Evolutionary conservation across 805 yeast genomes (phyloP), one percentile per base, ranked within the genome.

Genomic region (Pichia californica): DNA sequence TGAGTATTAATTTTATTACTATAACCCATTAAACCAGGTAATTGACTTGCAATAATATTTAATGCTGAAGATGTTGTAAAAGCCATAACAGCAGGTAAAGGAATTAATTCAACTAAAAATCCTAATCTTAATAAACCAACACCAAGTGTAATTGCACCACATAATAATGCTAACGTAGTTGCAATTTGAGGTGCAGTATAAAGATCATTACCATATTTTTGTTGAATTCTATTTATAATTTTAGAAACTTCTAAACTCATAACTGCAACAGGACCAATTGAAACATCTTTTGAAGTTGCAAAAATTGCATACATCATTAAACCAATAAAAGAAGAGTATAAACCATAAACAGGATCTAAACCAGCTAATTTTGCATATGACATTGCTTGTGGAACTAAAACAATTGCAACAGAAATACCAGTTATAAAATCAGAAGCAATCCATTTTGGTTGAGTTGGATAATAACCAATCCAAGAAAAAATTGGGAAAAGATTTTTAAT

Each of bases 191-290:
- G 86, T 2, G 79, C 83, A 1, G 77, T 71, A 49, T 71, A 69
- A 8, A 27, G n/a, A 27, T 23, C n/a, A 31, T 57, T 57, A 25
- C 56, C 56, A 36, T 54, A 38, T 46, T 68, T 73, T 13, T 54
- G 68, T 47, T 76, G 75, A 10, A 88, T 89, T 39, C 69, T 68
- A 29, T 76, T 72, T 42, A 88, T 72, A 43, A 85, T 88, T 59
- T 81, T 85, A 38, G 88, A 79, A 28, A 86, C 87, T 61, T 88
- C 89, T 52, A 79, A 62, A n/a, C 95, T 84, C 95, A 89, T 88
- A 44, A 88, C 96, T 7, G 97, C 97, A 31, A 88, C 97, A 10
- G 97, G 97, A 25, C 96, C 97, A 55, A 88, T 88, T 47, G 93
- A 83, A 29, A 88, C 96, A 71, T 88, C 97, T 63, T 89, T 88